Conservation (phyloP, 108 stramenopile species). For the Pseudonitzschia multiseries region DNA sequence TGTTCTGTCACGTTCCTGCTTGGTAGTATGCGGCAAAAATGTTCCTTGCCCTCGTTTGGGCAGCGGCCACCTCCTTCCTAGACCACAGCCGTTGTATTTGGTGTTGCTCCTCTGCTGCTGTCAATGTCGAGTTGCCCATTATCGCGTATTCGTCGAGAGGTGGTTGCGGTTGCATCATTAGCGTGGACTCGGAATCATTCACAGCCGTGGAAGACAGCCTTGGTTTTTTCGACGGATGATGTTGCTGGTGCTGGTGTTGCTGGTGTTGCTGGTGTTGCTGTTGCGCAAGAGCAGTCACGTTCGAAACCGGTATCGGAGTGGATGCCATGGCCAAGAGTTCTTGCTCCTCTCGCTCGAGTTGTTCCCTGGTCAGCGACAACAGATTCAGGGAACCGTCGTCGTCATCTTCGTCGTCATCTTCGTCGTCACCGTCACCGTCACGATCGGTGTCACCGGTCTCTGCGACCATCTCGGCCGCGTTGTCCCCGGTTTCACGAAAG, state of each 20-base stretch:
- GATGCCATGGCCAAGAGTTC: conserved; percentile 34
- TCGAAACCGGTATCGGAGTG: conserved; percentile 24
- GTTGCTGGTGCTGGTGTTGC: no score
- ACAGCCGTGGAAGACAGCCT: no score
- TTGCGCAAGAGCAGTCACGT: no score
- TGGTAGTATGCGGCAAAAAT: not conserved
- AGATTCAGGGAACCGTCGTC: conserved; percentile 12
- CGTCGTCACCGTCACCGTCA: not conserved
- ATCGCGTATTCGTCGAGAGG: no score
- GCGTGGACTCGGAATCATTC: no score
- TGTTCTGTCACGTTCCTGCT: no score
- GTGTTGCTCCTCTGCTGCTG: not conserved
- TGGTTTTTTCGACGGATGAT: no score
- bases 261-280: no score
- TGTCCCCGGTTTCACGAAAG: no score
- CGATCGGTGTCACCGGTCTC: no score
- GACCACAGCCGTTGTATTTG: conserved; percentile 2
- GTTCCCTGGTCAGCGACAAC: conserved; percentile 21
- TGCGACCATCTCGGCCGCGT: no score
- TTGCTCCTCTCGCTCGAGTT: conserved; percentile 32
- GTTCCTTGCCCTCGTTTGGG: not conserved
- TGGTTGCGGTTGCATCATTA: no score
- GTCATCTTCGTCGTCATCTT: conserved; percentile 7
- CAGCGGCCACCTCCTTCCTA: not conserved
- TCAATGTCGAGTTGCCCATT: not conserved